Evolutionary conservation across 2,329 filamentous ascomycete species (phyloP).

Genomic region (Lecanosticta acicola): DNA sequence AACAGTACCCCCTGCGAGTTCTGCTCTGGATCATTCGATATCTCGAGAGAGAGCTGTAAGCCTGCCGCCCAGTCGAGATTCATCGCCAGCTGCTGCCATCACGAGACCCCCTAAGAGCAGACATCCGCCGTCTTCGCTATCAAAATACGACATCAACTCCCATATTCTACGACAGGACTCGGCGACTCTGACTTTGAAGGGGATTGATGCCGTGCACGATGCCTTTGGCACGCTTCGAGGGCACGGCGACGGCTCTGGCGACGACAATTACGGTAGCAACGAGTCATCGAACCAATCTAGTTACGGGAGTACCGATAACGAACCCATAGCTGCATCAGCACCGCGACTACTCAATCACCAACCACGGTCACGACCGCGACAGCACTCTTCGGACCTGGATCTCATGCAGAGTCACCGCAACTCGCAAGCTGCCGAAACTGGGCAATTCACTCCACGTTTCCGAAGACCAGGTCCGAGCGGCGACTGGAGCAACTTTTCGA

Average conservation of each 20-base stretch:
- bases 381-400: conserved; percentile 27
- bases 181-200: conserved; percentile 29
- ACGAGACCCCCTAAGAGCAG: conserved; percentile 21
- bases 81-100: conserved; percentile 12
- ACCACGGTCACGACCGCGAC: conserved; percentile 11
- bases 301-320: conserved; percentile 21
- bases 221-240: conserved; percentile 23
- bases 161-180: conserved; percentile 31
- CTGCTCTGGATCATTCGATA: conserved; percentile 35
- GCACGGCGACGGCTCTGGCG: not conserved
- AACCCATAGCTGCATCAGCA: conserved; percentile 24
- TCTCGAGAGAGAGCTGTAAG: conserved; percentile 33
- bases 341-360: conserved; percentile 20
- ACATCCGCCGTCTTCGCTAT: conserved; percentile 34
- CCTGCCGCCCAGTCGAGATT: conserved; percentile 14
- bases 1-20: conserved; percentile 31
- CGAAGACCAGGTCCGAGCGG: conserved; percentile 17
- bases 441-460: conserved; percentile 37
- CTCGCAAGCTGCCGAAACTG: conserved; percentile 48
- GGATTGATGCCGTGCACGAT: conserved; percentile 24
- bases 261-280: conserved; percentile 16
- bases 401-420: conserved; percentile 44
- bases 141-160: conserved; percentile 35
- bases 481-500: conserved; percentile 12
- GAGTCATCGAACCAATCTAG: conserved; percentile 21